Evolutionary conservation across 805 yeast species (phyloP), one percentile per base, ranked within the genome.

Genomic region (Yarrowia divulgata): DNA sequence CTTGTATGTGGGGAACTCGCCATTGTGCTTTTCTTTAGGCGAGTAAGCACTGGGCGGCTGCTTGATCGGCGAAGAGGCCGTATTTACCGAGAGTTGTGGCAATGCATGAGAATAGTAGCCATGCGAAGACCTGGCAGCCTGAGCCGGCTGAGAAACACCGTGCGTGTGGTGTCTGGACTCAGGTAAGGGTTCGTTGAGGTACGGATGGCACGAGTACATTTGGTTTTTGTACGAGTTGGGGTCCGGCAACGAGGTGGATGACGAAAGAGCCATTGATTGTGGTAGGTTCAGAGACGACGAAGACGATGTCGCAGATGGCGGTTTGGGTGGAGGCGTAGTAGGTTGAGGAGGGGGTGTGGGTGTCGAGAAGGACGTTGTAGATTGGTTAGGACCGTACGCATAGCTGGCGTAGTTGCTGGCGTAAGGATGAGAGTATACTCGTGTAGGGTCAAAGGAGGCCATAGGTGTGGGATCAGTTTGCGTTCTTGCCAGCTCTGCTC

Each of bases 401-500:
- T 57, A 57, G 29, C 37, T 40, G 48, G 48, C 48, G 39, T 57
- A 57, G 39, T 64, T 64, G 54, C 19, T 49, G n/a, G 37, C 12
- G 34, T 49, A 32, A 16, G 68, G 48, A 16, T 40, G 46, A 14
- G 72, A 69, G 23, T 73, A 60, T 10, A 72, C 43, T 10, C 74
- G 70, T 54, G 35, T 57, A 7, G 74, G 73, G 35, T 73, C 50
- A 8, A 71, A 72, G 45, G 60, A 54, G 13, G 60, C 60, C 18
- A 39, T 45, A 3, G 60, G 35, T 5, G 60, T 19, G 18, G 60
- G 60, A 23, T 54, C 60, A 8, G 68, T 69, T n/a, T 70, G 70
- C 10, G 71, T 60, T 3, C 49, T 40, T 8, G 72, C 63, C 7
- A 71, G 71, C 29, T 71, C 70, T 12, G 72, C 67, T 14, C 72